Evolutionary conservation across 257 asterid species (phyloP), one percentile per base, ranked within the genome.

Genomic region (Solanum pinnatisectum): DNA sequence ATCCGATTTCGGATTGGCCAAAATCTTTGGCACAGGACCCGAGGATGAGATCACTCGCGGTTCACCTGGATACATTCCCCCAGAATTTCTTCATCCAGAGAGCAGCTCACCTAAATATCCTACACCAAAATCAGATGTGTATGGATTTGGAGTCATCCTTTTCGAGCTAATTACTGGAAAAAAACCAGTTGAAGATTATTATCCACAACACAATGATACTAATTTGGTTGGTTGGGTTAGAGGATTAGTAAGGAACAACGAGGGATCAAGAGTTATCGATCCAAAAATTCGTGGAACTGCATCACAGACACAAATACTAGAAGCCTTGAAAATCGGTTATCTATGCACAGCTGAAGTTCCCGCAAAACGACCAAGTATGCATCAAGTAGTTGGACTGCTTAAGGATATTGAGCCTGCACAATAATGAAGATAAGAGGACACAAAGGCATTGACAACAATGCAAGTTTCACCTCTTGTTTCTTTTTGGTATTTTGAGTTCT

Each of bases 301-400:
- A 67, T 46, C 86, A 4, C 86, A 83, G 59, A 87, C 82, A 22
- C 88, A 87, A 67, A 87, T 89, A 71, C 88, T 70, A 14, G 91
- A 89, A 86, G 91, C 91, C 46, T 87, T 89, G 76, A 89, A 89
- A 87, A 89, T 89, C 70, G 91, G 91, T 82, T 89, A 89, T 87
- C 72, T 89, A 84, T 89, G 91, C 89, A 89, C 91, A 32, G 91
- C 91, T 20, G 91, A 87, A 11, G 40, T 59, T 87, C 91, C 89
- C 8, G 56, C 89, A 18, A 89, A 89, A 87, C 84, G 91, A 44
- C 91, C 91, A 16, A 89, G 88, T 36, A 89, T 89, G 91, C 91
- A 89, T 44, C 91, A 89, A 70, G 91, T 89, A 6, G 91, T 89
- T 87, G 91, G 91, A 83, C 89, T 89, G 70, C 89, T 89, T 5